Evolutionary conservation across 1,139 yeast species (phyloP), one percentile per base, ranked within the genome.

Genomic region (Protomyces macrosporus): DNA sequence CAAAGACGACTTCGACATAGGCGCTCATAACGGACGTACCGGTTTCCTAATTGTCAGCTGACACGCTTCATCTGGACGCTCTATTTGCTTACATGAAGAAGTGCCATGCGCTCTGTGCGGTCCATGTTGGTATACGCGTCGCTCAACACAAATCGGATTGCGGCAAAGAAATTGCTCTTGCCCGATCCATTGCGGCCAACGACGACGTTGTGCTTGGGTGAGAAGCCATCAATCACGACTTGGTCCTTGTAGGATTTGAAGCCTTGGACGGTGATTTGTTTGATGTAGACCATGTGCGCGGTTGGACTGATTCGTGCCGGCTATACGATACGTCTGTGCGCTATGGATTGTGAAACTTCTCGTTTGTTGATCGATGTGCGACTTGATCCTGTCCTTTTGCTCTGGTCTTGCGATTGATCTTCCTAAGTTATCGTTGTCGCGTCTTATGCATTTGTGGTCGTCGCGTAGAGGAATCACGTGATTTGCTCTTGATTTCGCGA

Each of bases 151-250:
- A 91, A 95, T 67, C 98, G 79, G 65, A 93, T 88, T 9, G 98
- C 98, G 16, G 97, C 93, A 75, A 93, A 93, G 76, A 95, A 88
- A 75, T 93, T 93, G 59, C 97, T 89, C 74, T 93, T 93, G 14
- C 99, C 99, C 6, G 97, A 88, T 14, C 99, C 99, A 75, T 93
- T 93, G 61, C 97, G 78, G 3, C 99, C 99, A 37, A 93, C 79
- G 12, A 93, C 90, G 36, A 91, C 96, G 75, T 93, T 93, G 73
- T 87, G 88, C 66, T 84, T 83, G 0, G 95, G 95, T 0, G 95
- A 87, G 60, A 93, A 78, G 36, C 82, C 80, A 56, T 88, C 95
- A 16, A 93, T 83, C 7, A 83, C 81, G 0, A 97, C 89, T 59
- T 89, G 85, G 73, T 88, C 87, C 77, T 88, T 87, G 75, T 90